phyloP scores from a whole-genome alignment of 306 rosid species.

The Prunus campanulata region DNA sequence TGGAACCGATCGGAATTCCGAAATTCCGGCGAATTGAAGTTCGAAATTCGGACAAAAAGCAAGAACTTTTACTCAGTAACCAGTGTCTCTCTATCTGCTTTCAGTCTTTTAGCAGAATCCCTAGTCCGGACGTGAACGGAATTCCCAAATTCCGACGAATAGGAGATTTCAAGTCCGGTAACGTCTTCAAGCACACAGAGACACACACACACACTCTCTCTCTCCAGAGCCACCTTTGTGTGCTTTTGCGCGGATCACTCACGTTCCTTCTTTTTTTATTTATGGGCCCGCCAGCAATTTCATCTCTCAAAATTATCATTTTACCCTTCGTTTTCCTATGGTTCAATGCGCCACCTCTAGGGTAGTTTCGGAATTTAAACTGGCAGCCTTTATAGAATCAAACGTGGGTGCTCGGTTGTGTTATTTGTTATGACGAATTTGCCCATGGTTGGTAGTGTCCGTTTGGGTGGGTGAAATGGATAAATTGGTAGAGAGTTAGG shows the following conservation, averaged over 20 bases:
- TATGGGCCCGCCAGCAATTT: conserved; percentile 33
- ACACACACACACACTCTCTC: conserved; percentile 17
- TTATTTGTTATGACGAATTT: conserved; percentile 26
- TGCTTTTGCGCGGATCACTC: conserved; percentile 50
- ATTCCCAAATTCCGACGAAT: conserved; percentile 84
- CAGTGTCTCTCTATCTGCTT: neutral
- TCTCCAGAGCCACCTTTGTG: conserved; percentile 30
- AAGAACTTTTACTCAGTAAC: neutral
- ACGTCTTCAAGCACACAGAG: conserved; percentile 62
- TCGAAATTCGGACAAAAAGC: neutral
- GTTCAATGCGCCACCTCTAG: fast-evolving
- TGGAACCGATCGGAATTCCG: conserved; percentile 13
- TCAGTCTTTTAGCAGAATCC: conserved; percentile 20
- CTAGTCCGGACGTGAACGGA: conserved; percentile 69
- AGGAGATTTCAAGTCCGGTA: conserved; percentile 77
- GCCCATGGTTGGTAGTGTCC: conserved; percentile 25
- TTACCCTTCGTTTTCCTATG: neutral
- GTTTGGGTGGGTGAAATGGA: neutral
- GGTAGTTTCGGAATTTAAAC: conserved; percentile 18
- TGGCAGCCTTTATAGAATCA: conserved; percentile 14
- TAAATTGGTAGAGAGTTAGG: neutral
- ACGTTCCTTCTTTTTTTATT: conserved; percentile 37
- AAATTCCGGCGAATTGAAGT: conserved; percentile 5
- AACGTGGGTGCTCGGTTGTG: conserved; percentile 50
- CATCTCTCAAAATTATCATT: neutral